Evolutionary conservation across 306 rosid species (phyloP).

Genomic region (Glycine latifolia): DNA sequence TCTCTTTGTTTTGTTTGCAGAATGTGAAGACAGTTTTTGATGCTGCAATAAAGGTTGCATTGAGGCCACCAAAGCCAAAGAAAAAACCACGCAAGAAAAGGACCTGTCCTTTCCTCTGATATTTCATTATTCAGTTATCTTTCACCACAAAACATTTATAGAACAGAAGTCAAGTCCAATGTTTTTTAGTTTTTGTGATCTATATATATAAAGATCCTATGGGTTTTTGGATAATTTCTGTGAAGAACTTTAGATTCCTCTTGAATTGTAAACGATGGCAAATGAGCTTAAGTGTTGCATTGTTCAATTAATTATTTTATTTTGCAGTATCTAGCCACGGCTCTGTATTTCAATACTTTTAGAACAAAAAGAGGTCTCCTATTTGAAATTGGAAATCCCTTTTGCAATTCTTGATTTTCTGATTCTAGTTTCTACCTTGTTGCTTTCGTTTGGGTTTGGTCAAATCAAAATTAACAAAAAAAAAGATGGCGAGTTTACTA

Average conservation of each 20-base stretch:
- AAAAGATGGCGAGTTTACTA: no score
- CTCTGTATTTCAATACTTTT: not conserved
- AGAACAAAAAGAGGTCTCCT: not conserved
- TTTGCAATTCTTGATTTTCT: not conserved
- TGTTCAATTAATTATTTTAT: conserved; percentile 46
- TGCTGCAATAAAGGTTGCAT: conserved; percentile 61
- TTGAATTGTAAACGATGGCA: conserved; percentile 4
- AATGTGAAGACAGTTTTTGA: conserved; percentile 67
- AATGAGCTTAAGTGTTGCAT: not conserved
- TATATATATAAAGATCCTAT: conserved; percentile 30
- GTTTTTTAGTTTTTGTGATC: conserved; percentile 26
- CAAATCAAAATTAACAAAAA: no score
- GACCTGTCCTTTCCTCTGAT: conserved; percentile 49
- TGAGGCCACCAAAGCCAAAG: conserved; percentile 61
- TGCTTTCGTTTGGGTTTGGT: not conserved
- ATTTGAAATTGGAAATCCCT: conserved; percentile 18
- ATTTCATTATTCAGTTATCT: conserved; percentile 33
- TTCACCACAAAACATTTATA: conserved; percentile 22
- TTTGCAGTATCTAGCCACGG: not conserved
- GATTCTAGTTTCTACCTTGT: conserved; percentile 9
- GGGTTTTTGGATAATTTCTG: not conserved
- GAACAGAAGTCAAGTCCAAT: conserved; percentile 27
- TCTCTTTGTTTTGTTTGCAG: conserved; percentile 41
- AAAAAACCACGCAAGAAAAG: conserved; percentile 59
- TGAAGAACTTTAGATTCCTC: conserved; percentile 12